Conservation (phyloP, 2,329 filamentous ascomycete genomes). For the Xylaria sp. region DNA sequence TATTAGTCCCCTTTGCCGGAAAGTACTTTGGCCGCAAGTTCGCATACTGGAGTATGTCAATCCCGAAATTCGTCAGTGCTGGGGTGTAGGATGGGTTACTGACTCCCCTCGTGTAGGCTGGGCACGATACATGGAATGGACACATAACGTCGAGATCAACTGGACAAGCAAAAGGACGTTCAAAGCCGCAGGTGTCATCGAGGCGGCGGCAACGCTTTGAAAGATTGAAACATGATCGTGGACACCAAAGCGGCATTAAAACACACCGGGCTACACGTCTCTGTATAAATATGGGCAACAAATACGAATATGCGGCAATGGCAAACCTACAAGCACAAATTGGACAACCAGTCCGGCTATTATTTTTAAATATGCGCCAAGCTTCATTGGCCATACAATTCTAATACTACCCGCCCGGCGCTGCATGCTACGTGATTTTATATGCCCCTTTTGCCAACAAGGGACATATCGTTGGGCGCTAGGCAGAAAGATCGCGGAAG, state of each 20-base stretch:
- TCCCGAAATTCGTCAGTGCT: neutral
- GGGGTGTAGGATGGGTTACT: neutral
- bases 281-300: neutral
- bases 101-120: slow-evolving; percentile 66
- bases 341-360: neutral
- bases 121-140: slow-evolving; percentile 94
- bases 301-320: neutral
- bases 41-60: slow-evolving; percentile 87
- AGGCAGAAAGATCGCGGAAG: neutral
- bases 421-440: neutral
- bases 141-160: slow-evolving; percentile 76
- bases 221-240: neutral
- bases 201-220: slow-evolving; percentile 60
- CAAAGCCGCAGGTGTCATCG: slow-evolving; percentile 66
- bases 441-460: neutral
- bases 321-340: neutral
- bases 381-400: neutral
- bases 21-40: slow-evolving; percentile 95
- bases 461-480: neutral
- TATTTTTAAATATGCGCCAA: neutral
- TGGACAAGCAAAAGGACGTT: slow-evolving; percentile 68
- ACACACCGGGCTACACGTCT: neutral
- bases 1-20: slow-evolving; percentile 88
- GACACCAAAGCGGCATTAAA: neutral
- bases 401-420: neutral